These are phyloP conservation scores for Pythium oligandrum DNA, from an alignment of 352 stramenopile genomes.

Conservation along the genomic window DNA sequence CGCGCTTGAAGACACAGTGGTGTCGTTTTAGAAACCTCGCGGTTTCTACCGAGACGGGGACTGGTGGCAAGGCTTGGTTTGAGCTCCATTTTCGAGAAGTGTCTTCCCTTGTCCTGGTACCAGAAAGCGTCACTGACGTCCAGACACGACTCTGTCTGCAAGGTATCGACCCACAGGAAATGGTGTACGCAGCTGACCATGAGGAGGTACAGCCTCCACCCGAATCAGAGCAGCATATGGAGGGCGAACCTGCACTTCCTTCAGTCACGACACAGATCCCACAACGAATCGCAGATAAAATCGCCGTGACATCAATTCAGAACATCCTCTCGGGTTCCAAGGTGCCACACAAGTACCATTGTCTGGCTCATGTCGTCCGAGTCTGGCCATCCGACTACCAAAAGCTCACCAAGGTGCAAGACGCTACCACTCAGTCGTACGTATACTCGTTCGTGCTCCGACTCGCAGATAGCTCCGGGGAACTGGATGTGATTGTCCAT, in stretches of 20 bases:
- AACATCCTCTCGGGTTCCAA: constrained; percentile 22
- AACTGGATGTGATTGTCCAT: constrained; percentile 64
- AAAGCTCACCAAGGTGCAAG: constrained; percentile 46
- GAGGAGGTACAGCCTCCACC: too few relatives aligned
- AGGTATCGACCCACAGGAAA: not conserved
- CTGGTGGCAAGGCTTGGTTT: constrained; percentile 16
- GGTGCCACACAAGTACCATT: constrained; percentile 66
- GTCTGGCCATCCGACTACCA: constrained; percentile 47
- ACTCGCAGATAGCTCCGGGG: constrained; percentile 40
- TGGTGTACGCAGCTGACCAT: not conserved
- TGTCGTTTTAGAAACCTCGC: constrained; percentile 72
- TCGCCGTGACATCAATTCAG: constrained; percentile 37
- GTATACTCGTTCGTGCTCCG: constrained; percentile 67
- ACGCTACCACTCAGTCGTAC: constrained; percentile 18
- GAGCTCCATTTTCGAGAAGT: constrained; percentile 65
- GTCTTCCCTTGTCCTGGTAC: constrained; percentile 58
- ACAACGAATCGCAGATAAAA: constrained; percentile 33
- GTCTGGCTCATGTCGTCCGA: constrained; percentile 30
- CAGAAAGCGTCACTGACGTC: constrained; percentile 40
- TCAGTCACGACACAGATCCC: constrained; percentile 34
- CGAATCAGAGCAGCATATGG: too few relatives aligned
- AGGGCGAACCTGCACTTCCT: not conserved
- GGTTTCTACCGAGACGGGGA: constrained; percentile 26
- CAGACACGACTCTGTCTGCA: constrained; percentile 21
- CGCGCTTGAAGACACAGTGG: constrained; percentile 38